Conservation (phyloP, 116 monocot genomes). For the Zostera marina region DNA sequence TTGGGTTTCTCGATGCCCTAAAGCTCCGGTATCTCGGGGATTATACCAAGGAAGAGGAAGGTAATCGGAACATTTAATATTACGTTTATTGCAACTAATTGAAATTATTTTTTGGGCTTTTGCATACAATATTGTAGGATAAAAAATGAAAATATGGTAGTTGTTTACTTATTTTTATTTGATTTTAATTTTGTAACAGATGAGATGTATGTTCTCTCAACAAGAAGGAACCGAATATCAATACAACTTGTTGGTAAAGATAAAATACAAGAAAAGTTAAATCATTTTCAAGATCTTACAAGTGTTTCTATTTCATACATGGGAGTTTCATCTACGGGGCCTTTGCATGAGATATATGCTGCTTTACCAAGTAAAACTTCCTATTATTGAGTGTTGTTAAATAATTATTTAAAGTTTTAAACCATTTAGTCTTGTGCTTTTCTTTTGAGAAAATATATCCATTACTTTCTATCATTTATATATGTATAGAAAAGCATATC, state of each 20-base stretch:
- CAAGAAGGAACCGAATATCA: conserved; percentile 45
- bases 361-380: conserved; percentile 44
- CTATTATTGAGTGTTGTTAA: too few relatives aligned
- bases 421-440: too few relatives aligned
- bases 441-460: too few relatives aligned
- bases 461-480: too few relatives aligned
- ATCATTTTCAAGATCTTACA: conserved; percentile 35
- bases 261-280: conserved; percentile 61
- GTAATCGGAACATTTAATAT: conserved; percentile 9
- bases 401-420: too few relatives aligned
- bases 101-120: too few relatives aligned
- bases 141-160: too few relatives aligned
- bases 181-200: conserved; percentile 22
- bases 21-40: conserved; percentile 42
- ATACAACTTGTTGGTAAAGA: conserved; percentile 63
- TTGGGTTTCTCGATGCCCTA: conserved; percentile 51
- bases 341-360: conserved; percentile 31
- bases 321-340: conserved; percentile 58
- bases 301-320: conserved; percentile 42
- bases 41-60: conserved; percentile 66
- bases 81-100: not conserved
- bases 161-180: too few relatives aligned
- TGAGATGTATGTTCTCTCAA: conserved; percentile 94
- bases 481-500: too few relatives aligned
- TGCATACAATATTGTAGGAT: too few relatives aligned